Percentiles rank a stretch among this genome's conserved stretches.
These are phyloP conservation scores for Chaetothyriales sp. DNA, from an alignment of 2,329 filamentous ascomycete species.

Conservation along the genomic window DNA sequence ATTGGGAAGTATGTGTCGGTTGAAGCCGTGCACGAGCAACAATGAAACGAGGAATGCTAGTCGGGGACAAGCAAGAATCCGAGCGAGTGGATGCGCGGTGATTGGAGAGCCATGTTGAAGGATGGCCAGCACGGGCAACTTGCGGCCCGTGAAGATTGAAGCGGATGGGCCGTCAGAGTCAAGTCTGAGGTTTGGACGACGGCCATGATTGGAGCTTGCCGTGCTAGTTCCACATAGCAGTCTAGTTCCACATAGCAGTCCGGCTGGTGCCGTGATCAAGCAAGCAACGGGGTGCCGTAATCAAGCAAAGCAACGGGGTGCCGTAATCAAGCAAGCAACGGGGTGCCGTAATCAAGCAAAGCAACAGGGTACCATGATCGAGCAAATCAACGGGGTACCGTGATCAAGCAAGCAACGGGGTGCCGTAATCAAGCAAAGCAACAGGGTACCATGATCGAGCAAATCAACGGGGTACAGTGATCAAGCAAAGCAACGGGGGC, in stretches of 20 bases:
- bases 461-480: too few species aligned
- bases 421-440: too few species aligned
- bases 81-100: neutral
- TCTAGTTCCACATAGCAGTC: neutral
- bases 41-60: conserved; percentile 21
- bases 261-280: neutral
- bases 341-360: too few species aligned
- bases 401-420: too few species aligned
- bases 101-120: neutral
- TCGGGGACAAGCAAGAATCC: conserved; percentile 16
- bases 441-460: too few species aligned
- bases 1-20: conserved; percentile 22
- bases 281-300: too few species aligned
- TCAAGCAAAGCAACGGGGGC: too few species aligned
- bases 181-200: neutral
- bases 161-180: neutral
- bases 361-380: too few species aligned
- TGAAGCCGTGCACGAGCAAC: conserved; percentile 22
- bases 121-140: neutral
- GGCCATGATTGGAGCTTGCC: neutral
- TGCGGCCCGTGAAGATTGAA: neutral
- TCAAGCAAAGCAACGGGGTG: too few species aligned
- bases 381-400: too few species aligned
- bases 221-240: neutral
- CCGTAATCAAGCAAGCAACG: too few species aligned